Percentiles rank a stretch among this genome's conserved stretches.
phyloP scores from a whole-genome alignment of 139 green algal species.

The Dunaliella primolecta region DNA sequence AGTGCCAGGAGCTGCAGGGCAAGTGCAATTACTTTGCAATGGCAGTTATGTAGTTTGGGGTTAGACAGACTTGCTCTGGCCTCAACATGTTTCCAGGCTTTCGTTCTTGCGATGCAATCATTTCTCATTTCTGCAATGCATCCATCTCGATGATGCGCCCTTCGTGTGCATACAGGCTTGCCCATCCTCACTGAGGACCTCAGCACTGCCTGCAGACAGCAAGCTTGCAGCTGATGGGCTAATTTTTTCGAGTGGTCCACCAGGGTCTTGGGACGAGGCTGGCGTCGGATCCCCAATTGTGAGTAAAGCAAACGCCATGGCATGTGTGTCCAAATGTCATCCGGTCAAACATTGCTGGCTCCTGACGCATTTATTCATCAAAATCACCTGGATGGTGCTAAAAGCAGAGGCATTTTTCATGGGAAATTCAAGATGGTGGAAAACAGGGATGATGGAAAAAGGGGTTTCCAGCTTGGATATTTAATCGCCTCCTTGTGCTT shows the following conservation, averaged over 20 bases:
- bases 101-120: neutral
- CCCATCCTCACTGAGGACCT: conserved; percentile 15
- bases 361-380: neutral
- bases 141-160: too few relatives aligned
- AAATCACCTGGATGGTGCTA: neutral
- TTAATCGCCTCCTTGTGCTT: too few relatives aligned
- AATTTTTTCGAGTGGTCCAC: conserved; percentile 47
- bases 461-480: too few relatives aligned
- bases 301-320: conserved; percentile 3
- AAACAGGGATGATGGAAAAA: too few relatives aligned
- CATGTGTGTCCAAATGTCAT: too few relatives aligned
- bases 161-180: neutral
- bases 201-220: neutral
- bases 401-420: neutral
- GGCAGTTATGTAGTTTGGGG: too few relatives aligned
- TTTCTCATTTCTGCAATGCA: neutral
- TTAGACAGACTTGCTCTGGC: neutral
- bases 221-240: conserved; percentile 41
- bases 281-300: conserved; percentile 73
- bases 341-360: too few relatives aligned
- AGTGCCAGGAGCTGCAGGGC: too few relatives aligned
- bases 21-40: too few relatives aligned
- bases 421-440: too few relatives aligned
- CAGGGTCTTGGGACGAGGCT: conserved; percentile 69
- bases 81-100: neutral